Evolutionary conservation across 345 rosid species (phyloP).

Genomic region (Lenwebbia sp.): DNA sequence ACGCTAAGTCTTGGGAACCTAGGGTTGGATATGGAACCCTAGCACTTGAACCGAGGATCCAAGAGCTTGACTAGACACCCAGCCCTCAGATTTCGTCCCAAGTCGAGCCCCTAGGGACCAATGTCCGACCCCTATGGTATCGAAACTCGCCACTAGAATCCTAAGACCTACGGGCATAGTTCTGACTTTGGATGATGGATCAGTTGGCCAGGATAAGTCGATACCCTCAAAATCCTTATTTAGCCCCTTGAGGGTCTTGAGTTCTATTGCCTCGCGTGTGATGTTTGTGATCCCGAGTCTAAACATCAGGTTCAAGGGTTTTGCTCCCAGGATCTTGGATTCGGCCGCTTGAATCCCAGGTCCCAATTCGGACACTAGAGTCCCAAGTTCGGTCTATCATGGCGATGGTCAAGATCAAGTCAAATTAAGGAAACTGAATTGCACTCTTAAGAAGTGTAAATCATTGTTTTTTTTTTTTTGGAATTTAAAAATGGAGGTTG

Average conservation of each 20-base stretch:
- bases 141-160: not conserved
- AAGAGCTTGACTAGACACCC: not conserved
- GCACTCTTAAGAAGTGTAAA: not conserved
- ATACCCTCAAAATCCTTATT: not conserved
- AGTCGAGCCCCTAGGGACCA: not conserved
- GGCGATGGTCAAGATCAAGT: not conserved
- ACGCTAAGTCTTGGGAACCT: not conserved
- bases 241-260: not conserved
- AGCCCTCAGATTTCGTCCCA: not conserved
- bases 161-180: not conserved
- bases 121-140: not conserved
- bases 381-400: not conserved
- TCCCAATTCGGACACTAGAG: not conserved
- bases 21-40: not conserved
- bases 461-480: too few relatives aligned
- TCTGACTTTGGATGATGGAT: not conserved
- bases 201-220: not conserved
- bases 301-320: not conserved
- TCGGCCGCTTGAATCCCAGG: not conserved
- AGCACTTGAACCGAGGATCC: not conserved
- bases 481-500: not conserved
- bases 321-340: not conserved
- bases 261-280: not conserved
- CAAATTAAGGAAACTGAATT: not conserved
- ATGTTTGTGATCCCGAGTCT: not conserved